Evolutionary conservation across 495 filamentous ascomycete genomes (phyloP).

Genomic region (Letharia lupina): DNA sequence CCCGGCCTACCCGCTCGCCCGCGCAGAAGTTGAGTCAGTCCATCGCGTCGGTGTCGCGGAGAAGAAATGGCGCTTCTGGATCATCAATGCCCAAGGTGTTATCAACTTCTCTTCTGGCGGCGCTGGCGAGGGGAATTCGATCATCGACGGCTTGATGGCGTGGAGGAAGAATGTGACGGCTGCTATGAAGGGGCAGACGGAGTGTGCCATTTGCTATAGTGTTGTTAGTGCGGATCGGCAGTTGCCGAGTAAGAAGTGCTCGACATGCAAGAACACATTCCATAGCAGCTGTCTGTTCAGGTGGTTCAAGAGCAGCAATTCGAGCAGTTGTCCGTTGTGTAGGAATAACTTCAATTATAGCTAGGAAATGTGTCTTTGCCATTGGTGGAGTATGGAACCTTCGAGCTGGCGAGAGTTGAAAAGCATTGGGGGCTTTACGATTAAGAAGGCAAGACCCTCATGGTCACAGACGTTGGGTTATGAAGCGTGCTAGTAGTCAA

Average conservation of each 20-base stretch:
- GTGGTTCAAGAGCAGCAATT: conserved; percentile 92
- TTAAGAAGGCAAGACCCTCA: neutral
- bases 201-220: conserved; percentile 96
- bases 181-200: conserved; percentile 82
- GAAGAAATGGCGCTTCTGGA: conserved; percentile 81
- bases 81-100: conserved; percentile 77
- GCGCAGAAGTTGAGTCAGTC: conserved; percentile 64
- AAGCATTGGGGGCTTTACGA: neutral
- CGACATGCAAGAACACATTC: conserved; percentile 90
- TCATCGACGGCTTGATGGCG: conserved; percentile 74
- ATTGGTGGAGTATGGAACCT: neutral
- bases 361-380: neutral
- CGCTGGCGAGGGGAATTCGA: conserved; percentile 41
- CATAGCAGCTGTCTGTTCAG: conserved; percentile 83
- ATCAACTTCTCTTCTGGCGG: conserved; percentile 72
- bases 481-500: neutral
- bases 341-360: conserved; percentile 69
- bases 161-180: conserved; percentile 79
- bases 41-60: conserved; percentile 81
- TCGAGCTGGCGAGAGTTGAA: neutral
- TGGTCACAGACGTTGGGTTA: neutral
- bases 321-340: conserved; percentile 83
- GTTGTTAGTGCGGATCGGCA: conserved; percentile 81
- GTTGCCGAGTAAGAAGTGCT: conserved; percentile 82
- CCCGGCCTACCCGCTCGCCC: conserved; percentile 66